phyloP scores from a whole-genome alignment of 129 eudicot genomes.

The Solidago caesia region DNA sequence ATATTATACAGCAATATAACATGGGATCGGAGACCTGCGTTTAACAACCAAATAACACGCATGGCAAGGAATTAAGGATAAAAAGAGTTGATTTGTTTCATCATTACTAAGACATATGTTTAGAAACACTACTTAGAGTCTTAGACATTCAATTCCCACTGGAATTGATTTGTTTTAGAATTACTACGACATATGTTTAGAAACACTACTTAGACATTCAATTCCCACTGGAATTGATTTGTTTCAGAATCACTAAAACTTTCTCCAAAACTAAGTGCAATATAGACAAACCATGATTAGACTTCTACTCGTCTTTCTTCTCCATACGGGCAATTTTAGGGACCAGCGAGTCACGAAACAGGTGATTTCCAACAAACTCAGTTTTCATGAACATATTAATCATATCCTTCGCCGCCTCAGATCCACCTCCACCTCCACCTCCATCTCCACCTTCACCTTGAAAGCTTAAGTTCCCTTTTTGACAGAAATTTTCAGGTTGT shows the following conservation, averaged over 20 bases:
- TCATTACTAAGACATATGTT: background rate
- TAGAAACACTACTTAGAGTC: background rate
- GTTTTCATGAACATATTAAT: constrained; percentile 16
- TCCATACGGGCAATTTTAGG: constrained; percentile 14
- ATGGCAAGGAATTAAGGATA: too few species aligned
- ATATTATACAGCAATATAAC: too few species aligned
- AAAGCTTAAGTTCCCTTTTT: background rate
- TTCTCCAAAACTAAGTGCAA: background rate
- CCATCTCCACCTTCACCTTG: background rate
- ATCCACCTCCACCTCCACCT: constrained; percentile 5
- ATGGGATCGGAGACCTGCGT: too few species aligned
- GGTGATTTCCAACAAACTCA: constrained; percentile 25
- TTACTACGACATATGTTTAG: background rate
- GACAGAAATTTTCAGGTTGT: background rate
- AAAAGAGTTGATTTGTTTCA: too few species aligned
- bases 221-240: background rate
- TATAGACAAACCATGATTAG: background rate
- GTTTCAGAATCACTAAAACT: background rate
- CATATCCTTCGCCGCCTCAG: too few species aligned
- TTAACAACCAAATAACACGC: too few species aligned
- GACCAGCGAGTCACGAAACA: constrained; percentile 28
- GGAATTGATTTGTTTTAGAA: too few species aligned
- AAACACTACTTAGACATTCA: background rate
- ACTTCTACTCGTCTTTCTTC: constrained; percentile 9
- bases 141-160: background rate